Percentiles rank a stretch among this genome's conserved stretches.
phyloP scores from a whole-genome alignment of 305 asterid species.

The Fraxinus sp. region DNA sequence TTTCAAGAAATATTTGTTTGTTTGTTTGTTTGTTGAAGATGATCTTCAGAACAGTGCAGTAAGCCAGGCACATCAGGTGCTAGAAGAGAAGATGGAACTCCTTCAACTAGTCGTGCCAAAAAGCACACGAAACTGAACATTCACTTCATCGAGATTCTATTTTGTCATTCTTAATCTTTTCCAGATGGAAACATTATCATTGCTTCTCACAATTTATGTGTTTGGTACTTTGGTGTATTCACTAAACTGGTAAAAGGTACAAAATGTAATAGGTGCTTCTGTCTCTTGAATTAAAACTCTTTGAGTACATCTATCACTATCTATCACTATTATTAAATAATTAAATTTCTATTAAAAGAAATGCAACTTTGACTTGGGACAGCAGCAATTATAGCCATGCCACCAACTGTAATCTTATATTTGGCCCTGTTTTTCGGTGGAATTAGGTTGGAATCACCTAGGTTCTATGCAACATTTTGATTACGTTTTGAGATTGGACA shows the following conservation, averaged over 20 bases:
- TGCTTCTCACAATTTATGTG: conserved; percentile 14
- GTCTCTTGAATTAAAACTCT: not conserved
- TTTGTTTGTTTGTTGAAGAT: not conserved
- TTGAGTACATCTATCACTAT: too few species aligned
- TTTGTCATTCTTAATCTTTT: conserved; percentile 26
- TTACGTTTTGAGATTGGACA: not conserved
- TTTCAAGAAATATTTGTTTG: not conserved
- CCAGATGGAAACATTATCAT: conserved; percentile 15
- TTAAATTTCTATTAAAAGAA: not conserved
- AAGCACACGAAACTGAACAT: conserved; percentile 52
- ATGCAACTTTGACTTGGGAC: not conserved
- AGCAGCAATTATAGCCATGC: not conserved
- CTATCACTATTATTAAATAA: not conserved
- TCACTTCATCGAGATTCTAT: conserved; percentile 28
- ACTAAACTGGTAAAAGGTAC: conserved; percentile 31
- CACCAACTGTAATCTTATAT: not conserved
- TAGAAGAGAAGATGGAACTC: conserved; percentile 58
- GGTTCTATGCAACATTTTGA: not conserved
- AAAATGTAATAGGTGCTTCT: not conserved
- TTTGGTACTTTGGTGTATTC: conserved; percentile 23
- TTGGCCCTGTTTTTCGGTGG: not conserved
- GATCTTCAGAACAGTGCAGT: not conserved
- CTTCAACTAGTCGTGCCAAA: conserved; percentile 69
- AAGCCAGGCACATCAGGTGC: not conserved
- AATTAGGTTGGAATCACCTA: not conserved